Percentiles rank a stretch among this genome's conserved stretches.
Evolutionary conservation across 2,329 filamentous ascomycete species (phyloP).

Genomic region (Dactylella cylindrospora): DNA sequence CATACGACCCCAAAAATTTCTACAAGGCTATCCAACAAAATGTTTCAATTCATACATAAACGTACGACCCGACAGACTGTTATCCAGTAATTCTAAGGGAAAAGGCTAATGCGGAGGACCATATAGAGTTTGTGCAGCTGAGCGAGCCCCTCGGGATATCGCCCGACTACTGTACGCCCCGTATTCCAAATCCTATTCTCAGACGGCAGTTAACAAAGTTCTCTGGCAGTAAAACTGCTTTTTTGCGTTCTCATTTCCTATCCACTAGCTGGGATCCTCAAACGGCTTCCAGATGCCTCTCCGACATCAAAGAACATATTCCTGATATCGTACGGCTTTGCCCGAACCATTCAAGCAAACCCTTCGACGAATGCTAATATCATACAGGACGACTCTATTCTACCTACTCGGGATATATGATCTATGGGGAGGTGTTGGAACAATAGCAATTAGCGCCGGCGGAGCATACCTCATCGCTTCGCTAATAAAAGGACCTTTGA

Average conservation of each 20-base stretch:
- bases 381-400: slow-evolving; percentile 71
- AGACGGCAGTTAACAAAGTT: not conserved
- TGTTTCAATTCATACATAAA: slow-evolving; percentile 37
- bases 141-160: slow-evolving; percentile 17
- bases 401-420: slow-evolving; percentile 93
- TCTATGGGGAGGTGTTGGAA: slow-evolving; percentile 80
- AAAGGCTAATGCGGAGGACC: not conserved
- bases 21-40: slow-evolving; percentile 8
- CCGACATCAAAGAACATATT: slow-evolving; percentile 87
- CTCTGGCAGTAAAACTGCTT: slow-evolving; percentile 78
- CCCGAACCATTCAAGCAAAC: not conserved
- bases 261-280: slow-evolving; percentile 82
- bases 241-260: slow-evolving; percentile 89
- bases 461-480: slow-evolving; percentile 82
- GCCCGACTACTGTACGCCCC: slow-evolving; percentile 24
- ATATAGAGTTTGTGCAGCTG: slow-evolving; percentile 25
- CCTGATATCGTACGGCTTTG: slow-evolving; percentile 66
- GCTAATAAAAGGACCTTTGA: slow-evolving; percentile 81
- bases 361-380: slow-evolving; percentile 10
- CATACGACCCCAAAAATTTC: no score
- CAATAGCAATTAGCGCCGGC: slow-evolving; percentile 74
- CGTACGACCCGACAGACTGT: slow-evolving; percentile 8
- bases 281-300: slow-evolving; percentile 81
- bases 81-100: not conserved
- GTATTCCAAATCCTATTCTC: not conserved